These are phyloP conservation scores for Mycena rebaudengoi DNA, from an alignment of 768 basidiomycete genomes.

Conservation along the genomic window DNA sequence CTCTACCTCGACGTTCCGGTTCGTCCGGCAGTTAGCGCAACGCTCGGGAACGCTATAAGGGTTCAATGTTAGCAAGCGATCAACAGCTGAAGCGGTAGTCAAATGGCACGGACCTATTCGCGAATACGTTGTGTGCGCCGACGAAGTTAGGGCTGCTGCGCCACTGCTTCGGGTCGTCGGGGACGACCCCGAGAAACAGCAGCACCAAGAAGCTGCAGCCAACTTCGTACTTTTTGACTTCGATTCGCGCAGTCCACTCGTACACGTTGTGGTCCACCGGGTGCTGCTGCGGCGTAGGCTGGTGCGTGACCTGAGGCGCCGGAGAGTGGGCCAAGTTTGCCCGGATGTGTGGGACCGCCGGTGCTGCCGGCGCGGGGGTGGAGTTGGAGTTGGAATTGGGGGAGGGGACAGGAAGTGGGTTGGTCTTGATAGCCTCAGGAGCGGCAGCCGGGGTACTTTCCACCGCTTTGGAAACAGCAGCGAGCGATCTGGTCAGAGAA, in stretches of 20 bases:
- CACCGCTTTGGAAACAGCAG: background rate
- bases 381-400: too few relatives aligned
- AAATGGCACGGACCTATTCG: slow-evolving; percentile 33
- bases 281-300: background rate
- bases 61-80: background rate
- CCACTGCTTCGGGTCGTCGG: slow-evolving; percentile 49
- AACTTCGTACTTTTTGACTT: slow-evolving; percentile 52
- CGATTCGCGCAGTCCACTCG: slow-evolving; percentile 55
- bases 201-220: slow-evolving; percentile 53
- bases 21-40: slow-evolving; percentile 50
- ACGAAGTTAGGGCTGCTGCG: slow-evolving; percentile 43
- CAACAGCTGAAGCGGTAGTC: background rate
- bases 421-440: background rate
- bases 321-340: background rate
- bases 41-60: slow-evolving; percentile 31
- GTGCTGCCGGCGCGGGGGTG: background rate
- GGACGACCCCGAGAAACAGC: slow-evolving; percentile 56
- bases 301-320: background rate
- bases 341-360: background rate
- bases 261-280: slow-evolving; percentile 15
- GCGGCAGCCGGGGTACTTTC: background rate
- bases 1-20: slow-evolving; percentile 43
- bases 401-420: too few relatives aligned
- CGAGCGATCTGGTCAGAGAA: background rate
- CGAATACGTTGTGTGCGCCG: slow-evolving; percentile 55